These are phyloP conservation scores for Vanilla planifolia DNA, from an alignment of 106 monocot species.

Conservation along the genomic window DNA sequence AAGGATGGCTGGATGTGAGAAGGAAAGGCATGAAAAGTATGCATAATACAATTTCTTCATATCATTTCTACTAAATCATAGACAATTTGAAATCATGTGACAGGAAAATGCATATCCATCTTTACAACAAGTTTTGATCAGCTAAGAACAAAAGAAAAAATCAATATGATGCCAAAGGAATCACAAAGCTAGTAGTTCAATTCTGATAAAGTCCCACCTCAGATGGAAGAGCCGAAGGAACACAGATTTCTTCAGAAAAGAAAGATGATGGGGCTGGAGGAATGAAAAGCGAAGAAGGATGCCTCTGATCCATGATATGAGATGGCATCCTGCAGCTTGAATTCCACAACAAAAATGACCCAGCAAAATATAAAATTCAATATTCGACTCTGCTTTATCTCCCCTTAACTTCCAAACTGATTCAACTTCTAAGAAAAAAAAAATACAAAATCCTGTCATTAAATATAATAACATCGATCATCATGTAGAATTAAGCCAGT, in stretches of 20 bases:
- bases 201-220: slow-evolving; percentile 20
- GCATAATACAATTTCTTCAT: no score
- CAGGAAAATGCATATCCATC: no score
- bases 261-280: slow-evolving; percentile 21
- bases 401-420: neutral
- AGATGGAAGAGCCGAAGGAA: slow-evolving; percentile 22
- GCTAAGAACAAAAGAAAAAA: slow-evolving; percentile 7
- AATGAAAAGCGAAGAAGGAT: slow-evolving; percentile 13
- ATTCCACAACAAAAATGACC: slow-evolving; percentile 2
- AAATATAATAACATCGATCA: no score
- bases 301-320: slow-evolving; percentile 44
- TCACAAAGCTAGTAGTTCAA: neutral
- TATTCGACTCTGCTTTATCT: neutral
- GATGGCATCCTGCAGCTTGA: slow-evolving; percentile 30
- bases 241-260: slow-evolving; percentile 23
- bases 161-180: neutral
- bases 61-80: no score
- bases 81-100: no score
- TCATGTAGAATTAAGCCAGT: no score
- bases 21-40: no score
- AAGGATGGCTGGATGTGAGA: no score
- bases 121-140: slow-evolving; percentile 4
- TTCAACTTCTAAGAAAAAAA: neutral
- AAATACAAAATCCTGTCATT: no score
- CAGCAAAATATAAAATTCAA: slow-evolving; percentile 3